Conservation (phyloP, 2,329 filamentous ascomycete species). For the Diaporthe sp. region DNA sequence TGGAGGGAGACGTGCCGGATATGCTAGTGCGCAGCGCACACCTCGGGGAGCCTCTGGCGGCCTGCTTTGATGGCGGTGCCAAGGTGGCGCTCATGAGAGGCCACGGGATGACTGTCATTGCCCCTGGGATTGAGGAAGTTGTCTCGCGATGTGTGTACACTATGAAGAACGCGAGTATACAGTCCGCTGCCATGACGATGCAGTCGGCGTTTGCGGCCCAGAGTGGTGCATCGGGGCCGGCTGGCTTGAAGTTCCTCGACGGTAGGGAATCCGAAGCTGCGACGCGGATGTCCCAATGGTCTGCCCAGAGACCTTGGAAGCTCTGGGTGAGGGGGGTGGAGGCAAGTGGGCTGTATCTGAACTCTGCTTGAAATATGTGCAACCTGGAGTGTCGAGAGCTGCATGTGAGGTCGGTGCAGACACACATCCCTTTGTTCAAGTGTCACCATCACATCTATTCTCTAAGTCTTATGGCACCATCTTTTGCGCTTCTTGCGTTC, state of each 20-base stretch:
- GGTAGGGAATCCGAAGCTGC: constrained; percentile 36
- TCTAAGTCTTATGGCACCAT: not conserved
- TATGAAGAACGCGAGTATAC: constrained; percentile 52
- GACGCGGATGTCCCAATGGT: constrained; percentile 33
- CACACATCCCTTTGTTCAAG: no score
- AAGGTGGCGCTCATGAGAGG: constrained; percentile 56
- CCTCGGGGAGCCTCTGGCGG: constrained; percentile 48
- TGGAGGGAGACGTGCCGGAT: constrained; percentile 44
- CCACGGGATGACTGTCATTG: constrained; percentile 55
- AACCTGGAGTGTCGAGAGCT: not conserved
- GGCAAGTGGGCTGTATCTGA: constrained; percentile 40
- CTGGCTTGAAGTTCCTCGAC: constrained; percentile 33
- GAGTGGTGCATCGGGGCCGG: not conserved
- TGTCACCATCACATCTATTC: not conserved
- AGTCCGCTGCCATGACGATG: constrained; percentile 49
- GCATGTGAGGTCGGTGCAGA: no score
- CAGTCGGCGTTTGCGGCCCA: constrained; percentile 35
- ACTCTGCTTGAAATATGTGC: constrained; percentile 21
- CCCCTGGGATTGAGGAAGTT: constrained; percentile 48
- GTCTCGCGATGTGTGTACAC: constrained; percentile 57
- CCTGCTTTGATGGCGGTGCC: constrained; percentile 43
- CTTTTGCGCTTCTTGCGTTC: not conserved
- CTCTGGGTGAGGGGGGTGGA: constrained; percentile 42
- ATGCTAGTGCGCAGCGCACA: constrained; percentile 49
- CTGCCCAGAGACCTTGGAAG: constrained; percentile 39